phyloP scores from a whole-genome alignment of 108 stramenopile genomes.

The Pseudonitzschia multiseries region DNA sequence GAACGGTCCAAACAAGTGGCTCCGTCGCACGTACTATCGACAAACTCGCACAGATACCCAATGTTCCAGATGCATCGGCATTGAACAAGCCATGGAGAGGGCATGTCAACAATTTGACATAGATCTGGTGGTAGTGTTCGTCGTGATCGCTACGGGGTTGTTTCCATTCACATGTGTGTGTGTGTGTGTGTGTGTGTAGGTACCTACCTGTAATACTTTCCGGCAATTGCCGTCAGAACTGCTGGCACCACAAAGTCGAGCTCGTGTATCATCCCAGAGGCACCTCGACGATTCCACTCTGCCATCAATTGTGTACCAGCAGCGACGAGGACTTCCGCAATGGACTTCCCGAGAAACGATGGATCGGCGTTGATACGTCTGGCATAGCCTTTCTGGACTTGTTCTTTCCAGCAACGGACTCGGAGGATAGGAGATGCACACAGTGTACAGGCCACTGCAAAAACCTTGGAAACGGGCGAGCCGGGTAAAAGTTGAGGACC shows the following conservation, averaged over 20 bases:
- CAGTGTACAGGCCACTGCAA: neutral
- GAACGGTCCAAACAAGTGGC: slow-evolving; percentile 37
- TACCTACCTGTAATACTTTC: slow-evolving; percentile 57
- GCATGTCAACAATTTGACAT: slow-evolving; percentile 46
- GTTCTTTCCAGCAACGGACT: neutral
- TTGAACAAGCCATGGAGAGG: slow-evolving; percentile 27
- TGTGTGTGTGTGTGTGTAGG: neutral
- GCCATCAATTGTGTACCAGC: slow-evolving; percentile 70
- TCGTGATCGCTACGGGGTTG: neutral
- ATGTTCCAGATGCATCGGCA: slow-evolving; percentile 50
- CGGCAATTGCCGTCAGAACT: slow-evolving; percentile 69
- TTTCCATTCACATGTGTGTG: neutral
- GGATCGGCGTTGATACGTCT: slow-evolving; percentile 75
- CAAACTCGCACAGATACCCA: slow-evolving; percentile 13
- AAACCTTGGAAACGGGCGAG: neutral
- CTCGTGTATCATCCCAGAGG: slow-evolving; percentile 46
- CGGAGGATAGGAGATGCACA: neutral
- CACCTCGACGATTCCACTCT: slow-evolving; percentile 65
- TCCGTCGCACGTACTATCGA: slow-evolving; percentile 45
- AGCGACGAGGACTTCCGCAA: slow-evolving; percentile 64
- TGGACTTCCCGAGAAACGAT: slow-evolving; percentile 62
- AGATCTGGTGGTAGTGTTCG: slow-evolving; percentile 25
- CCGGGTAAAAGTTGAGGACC: neutral
- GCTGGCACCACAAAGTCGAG: slow-evolving; percentile 81
- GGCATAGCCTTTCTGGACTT: slow-evolving; percentile 35